Conservation (phyloP, 805 yeast genomes). For the Saccharomycopsis selenospora region DNA sequence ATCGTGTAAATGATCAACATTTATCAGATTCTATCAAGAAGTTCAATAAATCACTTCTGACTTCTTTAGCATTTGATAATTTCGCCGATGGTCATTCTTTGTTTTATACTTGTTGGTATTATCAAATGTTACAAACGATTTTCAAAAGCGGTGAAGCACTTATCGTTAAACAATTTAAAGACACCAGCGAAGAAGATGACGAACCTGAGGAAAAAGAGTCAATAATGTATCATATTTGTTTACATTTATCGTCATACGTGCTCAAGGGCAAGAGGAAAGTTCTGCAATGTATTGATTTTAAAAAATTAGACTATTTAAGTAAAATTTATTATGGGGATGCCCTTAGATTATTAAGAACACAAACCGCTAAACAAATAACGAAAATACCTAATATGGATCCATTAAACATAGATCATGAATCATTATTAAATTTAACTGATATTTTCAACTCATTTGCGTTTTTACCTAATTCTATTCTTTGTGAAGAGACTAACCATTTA, state of each 20-base stretch:
- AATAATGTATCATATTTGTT: neutral
- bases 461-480: neutral
- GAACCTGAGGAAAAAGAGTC: neutral
- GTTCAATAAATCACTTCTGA: neutral
- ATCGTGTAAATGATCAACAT: too few relatives aligned
- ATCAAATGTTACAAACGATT: neutral
- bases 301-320: conserved; percentile 3
- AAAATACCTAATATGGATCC: neutral
- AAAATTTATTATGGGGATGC: conserved; percentile 7
- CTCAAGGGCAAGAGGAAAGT: neutral
- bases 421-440: neutral
- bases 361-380: neutral
- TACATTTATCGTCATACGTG: neutral
- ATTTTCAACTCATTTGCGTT: conserved; percentile 1
- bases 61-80: neutral
- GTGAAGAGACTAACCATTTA: conserved; percentile 2
- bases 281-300: neutral
- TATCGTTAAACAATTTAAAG: too few relatives aligned
- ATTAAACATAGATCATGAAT: neutral
- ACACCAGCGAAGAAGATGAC: too few relatives aligned
- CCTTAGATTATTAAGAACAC: neutral
- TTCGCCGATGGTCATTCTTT: neutral
- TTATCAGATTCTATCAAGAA: too few relatives aligned
- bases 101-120: neutral
- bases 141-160: neutral